Evolutionary conservation across 2,329 filamentous ascomycete genomes (phyloP).

Genomic region (Fusarium protoensiforme): DNA sequence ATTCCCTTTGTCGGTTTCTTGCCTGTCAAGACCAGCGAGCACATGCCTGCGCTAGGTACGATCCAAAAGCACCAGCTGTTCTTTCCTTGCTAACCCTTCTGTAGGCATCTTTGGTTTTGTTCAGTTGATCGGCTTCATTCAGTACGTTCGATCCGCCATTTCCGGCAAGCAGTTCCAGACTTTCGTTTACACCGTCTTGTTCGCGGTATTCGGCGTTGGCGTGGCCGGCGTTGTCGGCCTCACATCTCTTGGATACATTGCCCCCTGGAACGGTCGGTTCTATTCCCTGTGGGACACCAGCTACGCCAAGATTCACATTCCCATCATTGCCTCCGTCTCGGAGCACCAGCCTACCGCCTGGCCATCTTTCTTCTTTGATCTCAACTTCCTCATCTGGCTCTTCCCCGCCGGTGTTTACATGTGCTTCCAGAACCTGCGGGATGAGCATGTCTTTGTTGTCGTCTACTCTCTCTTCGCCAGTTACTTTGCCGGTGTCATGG

Average conservation of each 20-base stretch:
- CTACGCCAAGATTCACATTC: conserved; percentile 99
- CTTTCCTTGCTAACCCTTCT: conserved; percentile 13
- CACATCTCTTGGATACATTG: conserved; percentile 90
- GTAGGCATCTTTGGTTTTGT: conserved; percentile 93
- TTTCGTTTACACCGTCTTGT: conserved; percentile 80
- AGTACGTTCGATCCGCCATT: conserved; percentile 89
- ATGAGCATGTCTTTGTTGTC: conserved; percentile 98
- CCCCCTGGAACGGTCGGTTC: conserved; percentile 97
- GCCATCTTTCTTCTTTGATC: conserved; percentile 99
- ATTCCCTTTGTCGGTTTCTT: conserved; percentile 98
- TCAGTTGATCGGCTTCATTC: conserved; percentile 91
- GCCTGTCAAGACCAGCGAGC: conserved; percentile 95
- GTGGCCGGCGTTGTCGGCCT: conserved; percentile 84
- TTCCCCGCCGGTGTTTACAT: conserved; percentile 99
- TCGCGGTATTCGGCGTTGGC: conserved; percentile 78
- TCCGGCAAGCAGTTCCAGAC: conserved; percentile 95
- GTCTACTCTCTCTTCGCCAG: conserved; percentile 97
- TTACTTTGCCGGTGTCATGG: conserved; percentile 99
- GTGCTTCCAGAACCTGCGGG: conserved; percentile 92
- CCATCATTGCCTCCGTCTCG: conserved; percentile 99
- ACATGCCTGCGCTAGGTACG: conserved; percentile 93
- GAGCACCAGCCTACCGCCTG: conserved; percentile 99
- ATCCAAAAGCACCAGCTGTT: not conserved
- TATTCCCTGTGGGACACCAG: conserved; percentile 99
- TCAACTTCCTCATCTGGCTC: conserved; percentile 98